Percentiles rank a stretch among this genome's conserved stretches.
These are phyloP conservation scores for Calophaca sinica DNA, from an alignment of 306 rosid species.

Conservation along the genomic window DNA sequence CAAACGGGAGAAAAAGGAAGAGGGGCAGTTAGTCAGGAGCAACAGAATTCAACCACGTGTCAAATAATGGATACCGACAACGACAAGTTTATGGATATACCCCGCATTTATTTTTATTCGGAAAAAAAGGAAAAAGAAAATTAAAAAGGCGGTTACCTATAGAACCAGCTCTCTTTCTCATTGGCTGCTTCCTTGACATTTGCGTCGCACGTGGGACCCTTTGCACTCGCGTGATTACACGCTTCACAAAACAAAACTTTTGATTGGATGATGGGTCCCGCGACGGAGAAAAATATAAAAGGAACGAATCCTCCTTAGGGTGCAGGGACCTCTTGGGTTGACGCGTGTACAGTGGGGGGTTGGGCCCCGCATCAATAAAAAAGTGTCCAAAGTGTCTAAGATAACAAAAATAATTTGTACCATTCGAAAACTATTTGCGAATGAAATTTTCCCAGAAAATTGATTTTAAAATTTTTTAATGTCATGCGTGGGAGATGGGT, in stretches of 20 bases:
- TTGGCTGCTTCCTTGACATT: constrained; percentile 82
- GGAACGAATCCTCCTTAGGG: constrained; percentile 30
- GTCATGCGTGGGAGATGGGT: not conserved
- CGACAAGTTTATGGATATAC: constrained; percentile 68
- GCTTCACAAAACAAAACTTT: constrained; percentile 6
- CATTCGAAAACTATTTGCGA: not conserved
- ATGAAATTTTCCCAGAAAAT: not conserved
- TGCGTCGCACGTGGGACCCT: constrained; percentile 66
- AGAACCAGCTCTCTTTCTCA: constrained; percentile 55
- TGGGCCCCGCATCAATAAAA: constrained; percentile 18
- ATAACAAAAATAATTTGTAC: not conserved
- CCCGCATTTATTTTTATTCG: constrained; percentile 45
- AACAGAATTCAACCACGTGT: constrained; percentile 52
- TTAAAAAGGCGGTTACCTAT: constrained; percentile 59
- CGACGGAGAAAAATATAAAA: constrained; percentile 3
- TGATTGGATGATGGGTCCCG: constrained; percentile 38
- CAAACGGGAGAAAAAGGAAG: not conserved
- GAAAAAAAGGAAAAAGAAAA: not conserved
- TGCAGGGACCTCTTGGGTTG: constrained; percentile 28
- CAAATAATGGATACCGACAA: constrained; percentile 65
- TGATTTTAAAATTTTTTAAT: not conserved
- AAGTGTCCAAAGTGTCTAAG: constrained; percentile 9
- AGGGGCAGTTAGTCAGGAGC: constrained; percentile 46
- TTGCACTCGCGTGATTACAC: constrained; percentile 41
- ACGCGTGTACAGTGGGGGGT: constrained; percentile 30